A percentile compares a stretch with the other conserved stretches of the same genome.
These are phyloP conservation scores for Podila clonocystis DNA, from an alignment of 192 early-diverging fungal genomes.

Conservation along the genomic window DNA sequence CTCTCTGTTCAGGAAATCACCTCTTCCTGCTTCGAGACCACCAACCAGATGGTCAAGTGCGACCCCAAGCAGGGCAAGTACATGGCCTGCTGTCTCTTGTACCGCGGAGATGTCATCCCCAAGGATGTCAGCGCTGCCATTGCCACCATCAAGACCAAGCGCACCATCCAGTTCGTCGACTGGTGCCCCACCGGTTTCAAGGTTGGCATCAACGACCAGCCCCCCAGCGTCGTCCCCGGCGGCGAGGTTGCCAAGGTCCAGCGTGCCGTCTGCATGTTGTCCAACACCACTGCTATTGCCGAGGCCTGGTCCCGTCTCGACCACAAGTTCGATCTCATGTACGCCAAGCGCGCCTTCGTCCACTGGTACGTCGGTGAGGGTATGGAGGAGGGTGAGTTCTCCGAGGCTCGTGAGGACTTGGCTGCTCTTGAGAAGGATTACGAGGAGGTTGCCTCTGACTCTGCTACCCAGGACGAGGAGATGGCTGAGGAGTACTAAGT, in stretches of 20 bases:
- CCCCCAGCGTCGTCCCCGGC: slow-evolving; percentile 90
- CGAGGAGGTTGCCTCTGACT: slow-evolving; percentile 99
- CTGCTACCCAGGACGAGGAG: slow-evolving; percentile 78
- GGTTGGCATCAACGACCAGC: slow-evolving; percentile 97
- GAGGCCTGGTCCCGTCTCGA: slow-evolving; percentile 99
- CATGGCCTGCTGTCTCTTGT: slow-evolving; percentile 99
- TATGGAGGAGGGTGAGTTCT: slow-evolving; percentile 99
- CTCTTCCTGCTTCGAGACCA: slow-evolving; percentile 95
- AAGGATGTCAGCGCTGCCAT: slow-evolving; percentile 97
- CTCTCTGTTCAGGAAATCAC: slow-evolving; percentile 95
- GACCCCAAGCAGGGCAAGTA: slow-evolving; percentile 98
- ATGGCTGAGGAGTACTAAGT: slow-evolving; percentile 58
- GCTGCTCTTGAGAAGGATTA: slow-evolving; percentile 99
- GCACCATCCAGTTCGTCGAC: slow-evolving; percentile 98
- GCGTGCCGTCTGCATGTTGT: slow-evolving; percentile 97
- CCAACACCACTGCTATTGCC: slow-evolving; percentile 99
- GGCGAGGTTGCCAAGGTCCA: slow-evolving; percentile 96
- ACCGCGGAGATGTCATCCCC: slow-evolving; percentile 98
- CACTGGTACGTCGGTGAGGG: slow-evolving; percentile 99
- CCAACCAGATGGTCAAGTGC: slow-evolving; percentile 99
- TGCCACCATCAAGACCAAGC: slow-evolving; percentile 93
- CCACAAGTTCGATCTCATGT: slow-evolving; percentile 99
- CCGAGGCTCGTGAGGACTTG: slow-evolving; percentile 99
- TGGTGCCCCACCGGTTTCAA: slow-evolving; percentile 99
- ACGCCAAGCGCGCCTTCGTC: slow-evolving; percentile 99